These are phyloP conservation scores for Arctium minus DNA, from an alignment of 129 eudicot species.

Conservation along the genomic window DNA sequence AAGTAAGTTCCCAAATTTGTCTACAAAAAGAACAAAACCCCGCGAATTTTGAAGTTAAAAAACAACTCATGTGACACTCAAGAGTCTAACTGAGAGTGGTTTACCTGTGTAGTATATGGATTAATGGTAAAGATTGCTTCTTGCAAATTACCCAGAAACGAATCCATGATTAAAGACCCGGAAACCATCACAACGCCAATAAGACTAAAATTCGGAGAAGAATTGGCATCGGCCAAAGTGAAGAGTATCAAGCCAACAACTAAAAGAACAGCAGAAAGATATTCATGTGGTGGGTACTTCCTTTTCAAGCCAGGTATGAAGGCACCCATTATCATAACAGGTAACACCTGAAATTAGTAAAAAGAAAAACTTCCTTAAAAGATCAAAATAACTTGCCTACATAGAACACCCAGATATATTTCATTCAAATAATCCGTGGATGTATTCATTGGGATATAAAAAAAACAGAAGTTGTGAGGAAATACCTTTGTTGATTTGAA, in stretches of 20 bases:
- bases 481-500: conserved; percentile 80
- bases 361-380: neutral
- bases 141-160: conserved; percentile 93
- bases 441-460: too few relatives aligned
- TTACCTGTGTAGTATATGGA: conserved; percentile 13
- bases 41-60: neutral
- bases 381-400: neutral
- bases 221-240: conserved; percentile 79
- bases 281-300: conserved; percentile 74
- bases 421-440: too few relatives aligned
- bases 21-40: neutral
- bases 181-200: conserved; percentile 68
- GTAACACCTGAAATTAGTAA: conserved; percentile 49
- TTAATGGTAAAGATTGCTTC: conserved; percentile 95
- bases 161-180: conserved; percentile 55
- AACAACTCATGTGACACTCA: neutral
- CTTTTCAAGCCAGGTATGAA: conserved; percentile 82
- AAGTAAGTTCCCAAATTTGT: neutral
- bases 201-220: conserved; percentile 70
- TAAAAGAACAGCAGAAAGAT: conserved; percentile 59
- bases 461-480: too few relatives aligned
- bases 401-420: neutral
- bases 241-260: conserved; percentile 71
- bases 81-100: neutral
- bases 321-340: conserved; percentile 90